A percentile compares a stretch with the other conserved stretches of the same genome.
Conservation (phyloP, 2,329 filamentous ascomycete genomes). For the Beauveria caledonica region DNA sequence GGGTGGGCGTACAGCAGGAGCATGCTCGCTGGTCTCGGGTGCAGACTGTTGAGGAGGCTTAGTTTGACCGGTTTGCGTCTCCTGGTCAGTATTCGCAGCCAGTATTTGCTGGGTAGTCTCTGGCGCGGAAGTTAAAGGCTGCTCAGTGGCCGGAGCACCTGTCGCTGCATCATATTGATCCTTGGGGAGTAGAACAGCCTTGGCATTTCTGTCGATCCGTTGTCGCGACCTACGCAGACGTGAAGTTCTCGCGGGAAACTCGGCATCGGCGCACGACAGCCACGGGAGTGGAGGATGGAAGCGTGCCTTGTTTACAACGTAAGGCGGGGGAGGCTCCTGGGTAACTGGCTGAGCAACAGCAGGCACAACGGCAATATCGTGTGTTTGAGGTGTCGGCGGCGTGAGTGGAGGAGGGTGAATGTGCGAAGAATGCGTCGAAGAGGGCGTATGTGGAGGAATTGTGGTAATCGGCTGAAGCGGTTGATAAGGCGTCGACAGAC, state of each 20-base stretch:
- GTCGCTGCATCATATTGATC: conserved; percentile 27
- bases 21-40: conserved; percentile 7
- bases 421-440: conserved; percentile 42
- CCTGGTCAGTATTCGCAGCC: neutral
- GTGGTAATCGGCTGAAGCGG: conserved; percentile 38
- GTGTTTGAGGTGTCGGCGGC: conserved; percentile 36
- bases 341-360: conserved; percentile 15
- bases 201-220: conserved; percentile 27
- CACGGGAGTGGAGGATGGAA: conserved; percentile 50
- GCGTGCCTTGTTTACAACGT: conserved; percentile 14
- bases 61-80: neutral
- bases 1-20: conserved; percentile 21
- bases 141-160: conserved; percentile 3
- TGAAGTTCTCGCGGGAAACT: conserved; percentile 37
- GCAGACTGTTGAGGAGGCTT: conserved; percentile 8
- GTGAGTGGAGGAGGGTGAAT: conserved; percentile 36
- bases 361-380: conserved; percentile 20
- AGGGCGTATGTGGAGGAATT: conserved; percentile 41
- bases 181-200: conserved; percentile 34
- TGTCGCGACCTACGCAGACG: conserved; percentile 36
- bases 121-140: neutral
- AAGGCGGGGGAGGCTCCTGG: neutral
- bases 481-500: conserved; percentile 49
- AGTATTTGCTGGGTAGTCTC: neutral
- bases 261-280: conserved; percentile 41